Conservation (phyloP, 257 asterid genomes). For the Solanum rostratum region DNA sequence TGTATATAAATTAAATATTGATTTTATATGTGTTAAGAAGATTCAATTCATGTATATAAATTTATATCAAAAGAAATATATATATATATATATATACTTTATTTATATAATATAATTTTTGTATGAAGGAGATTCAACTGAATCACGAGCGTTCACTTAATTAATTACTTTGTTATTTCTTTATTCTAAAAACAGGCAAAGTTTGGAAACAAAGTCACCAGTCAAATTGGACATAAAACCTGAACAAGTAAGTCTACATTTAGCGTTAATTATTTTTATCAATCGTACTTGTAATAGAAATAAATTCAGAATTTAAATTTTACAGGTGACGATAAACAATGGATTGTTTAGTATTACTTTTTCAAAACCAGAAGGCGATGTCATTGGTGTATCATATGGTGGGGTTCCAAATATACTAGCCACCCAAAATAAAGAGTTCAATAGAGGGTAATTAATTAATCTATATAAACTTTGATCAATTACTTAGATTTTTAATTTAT, state of each 20-base stretch:
- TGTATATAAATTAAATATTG: too few relatives aligned
- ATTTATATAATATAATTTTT: neutral
- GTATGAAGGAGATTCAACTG: neutral
- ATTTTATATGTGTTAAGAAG: too few relatives aligned
- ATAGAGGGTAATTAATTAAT: slow-evolving; percentile 34
- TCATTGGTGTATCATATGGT: slow-evolving; percentile 23
- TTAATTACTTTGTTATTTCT: neutral
- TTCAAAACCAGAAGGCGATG: slow-evolving; percentile 29
- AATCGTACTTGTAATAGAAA: fast-evolving
- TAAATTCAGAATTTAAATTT: neutral
- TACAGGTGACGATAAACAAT: slow-evolving; percentile 33
- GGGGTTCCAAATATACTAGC: slow-evolving; percentile 38
- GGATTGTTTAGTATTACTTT: slow-evolving; percentile 30
- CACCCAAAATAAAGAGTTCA: slow-evolving; percentile 5
- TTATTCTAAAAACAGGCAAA: neutral
- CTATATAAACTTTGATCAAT: neutral
- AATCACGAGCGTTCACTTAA: neutral
- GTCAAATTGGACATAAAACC: neutral
- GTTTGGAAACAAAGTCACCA: too few relatives aligned
- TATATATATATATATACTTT: too few relatives aligned
- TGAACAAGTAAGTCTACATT: neutral
- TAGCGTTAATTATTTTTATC: neutral
- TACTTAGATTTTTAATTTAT: neutral
- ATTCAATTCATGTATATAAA: too few relatives aligned
- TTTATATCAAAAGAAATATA: too few relatives aligned